phyloP scores from a whole-genome alignment of 108 stramenopile genomes.

The Aurantiochytrium sp. region DNA sequence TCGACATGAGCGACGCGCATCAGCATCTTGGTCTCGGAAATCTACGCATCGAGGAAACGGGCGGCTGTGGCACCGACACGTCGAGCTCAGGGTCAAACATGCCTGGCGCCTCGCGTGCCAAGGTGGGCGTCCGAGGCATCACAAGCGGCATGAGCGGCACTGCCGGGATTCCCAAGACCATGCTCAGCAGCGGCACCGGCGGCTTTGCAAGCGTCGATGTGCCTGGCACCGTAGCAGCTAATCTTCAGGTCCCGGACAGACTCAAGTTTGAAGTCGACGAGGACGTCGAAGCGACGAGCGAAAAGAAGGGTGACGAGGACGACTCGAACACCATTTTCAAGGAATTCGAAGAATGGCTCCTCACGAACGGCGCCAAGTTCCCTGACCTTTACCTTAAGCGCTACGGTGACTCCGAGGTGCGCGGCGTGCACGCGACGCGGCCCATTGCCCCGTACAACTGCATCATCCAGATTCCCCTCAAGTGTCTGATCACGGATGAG shows the following conservation, averaged over 20 bases:
- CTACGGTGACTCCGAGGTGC: conserved; percentile 70
- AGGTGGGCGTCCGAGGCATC: neutral
- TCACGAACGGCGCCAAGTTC: conserved; percentile 39
- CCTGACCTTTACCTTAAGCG: conserved; percentile 33
- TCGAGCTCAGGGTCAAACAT: neutral
- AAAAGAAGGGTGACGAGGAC: neutral
- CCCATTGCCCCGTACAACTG: conserved; percentile 69
- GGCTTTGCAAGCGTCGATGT: neutral
- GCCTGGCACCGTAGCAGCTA: neutral
- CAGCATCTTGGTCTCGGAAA: neutral
- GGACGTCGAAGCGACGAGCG: neutral
- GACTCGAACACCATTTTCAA: conserved; percentile 15
- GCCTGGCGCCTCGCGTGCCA: neutral
- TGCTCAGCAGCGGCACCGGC: neutral
- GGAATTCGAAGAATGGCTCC: conserved; percentile 39
- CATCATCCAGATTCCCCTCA: conserved; percentile 72
- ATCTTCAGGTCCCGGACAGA: neutral
- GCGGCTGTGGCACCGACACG: neutral
- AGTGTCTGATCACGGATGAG: conserved; percentile 96
- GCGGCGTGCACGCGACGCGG: conserved; percentile 83
- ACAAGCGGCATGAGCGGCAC: neutral
- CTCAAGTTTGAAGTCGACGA: neutral
- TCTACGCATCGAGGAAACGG: neutral
- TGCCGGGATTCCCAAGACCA: neutral
- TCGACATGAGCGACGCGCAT: too few species aligned